Evolutionary conservation across 2,329 filamentous ascomycete genomes (phyloP).

Genomic region (Cadophora malorum): DNA sequence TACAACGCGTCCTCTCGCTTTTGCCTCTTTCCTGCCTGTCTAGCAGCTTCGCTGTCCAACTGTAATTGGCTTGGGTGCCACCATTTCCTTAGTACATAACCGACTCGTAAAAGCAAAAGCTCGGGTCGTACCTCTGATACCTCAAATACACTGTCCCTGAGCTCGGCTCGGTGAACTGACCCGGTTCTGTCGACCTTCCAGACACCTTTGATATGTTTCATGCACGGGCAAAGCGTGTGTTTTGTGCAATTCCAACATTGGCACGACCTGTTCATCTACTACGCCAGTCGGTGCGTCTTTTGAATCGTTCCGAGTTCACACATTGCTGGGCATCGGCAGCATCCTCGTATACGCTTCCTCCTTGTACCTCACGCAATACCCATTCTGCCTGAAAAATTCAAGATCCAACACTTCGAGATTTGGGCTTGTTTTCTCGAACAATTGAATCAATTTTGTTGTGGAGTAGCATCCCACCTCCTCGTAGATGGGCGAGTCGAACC

Average conservation of each 20-base stretch:
- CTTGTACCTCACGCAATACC: conserved; percentile 26
- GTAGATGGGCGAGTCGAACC: conserved; percentile 24
- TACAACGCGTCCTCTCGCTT: neutral
- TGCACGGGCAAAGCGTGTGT: neutral
- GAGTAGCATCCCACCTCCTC: conserved; percentile 27
- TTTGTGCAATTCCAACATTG: neutral
- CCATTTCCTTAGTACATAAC: neutral
- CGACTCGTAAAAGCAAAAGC: neutral
- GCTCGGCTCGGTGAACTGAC: neutral
- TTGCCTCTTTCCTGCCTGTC: neutral
- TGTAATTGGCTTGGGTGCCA: neutral
- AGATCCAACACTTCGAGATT: conserved; percentile 20
- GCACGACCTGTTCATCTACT: neutral
- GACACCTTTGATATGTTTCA: neutral
- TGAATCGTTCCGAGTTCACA: neutral
- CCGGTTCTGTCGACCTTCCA: neutral
- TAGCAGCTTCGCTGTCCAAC: neutral
- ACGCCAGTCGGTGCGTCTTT: neutral
- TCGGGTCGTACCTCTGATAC: no score
- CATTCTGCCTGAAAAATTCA: conserved; percentile 21
- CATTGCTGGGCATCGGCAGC: neutral
- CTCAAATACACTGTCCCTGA: no score
- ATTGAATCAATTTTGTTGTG: conserved; percentile 9
- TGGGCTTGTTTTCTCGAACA: conserved; percentile 20
- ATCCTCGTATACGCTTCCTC: conserved; percentile 7